Evolutionary conservation across 495 filamentous ascomycete genomes (phyloP).

Genomic region (Aspergillus egyptiacus): DNA sequence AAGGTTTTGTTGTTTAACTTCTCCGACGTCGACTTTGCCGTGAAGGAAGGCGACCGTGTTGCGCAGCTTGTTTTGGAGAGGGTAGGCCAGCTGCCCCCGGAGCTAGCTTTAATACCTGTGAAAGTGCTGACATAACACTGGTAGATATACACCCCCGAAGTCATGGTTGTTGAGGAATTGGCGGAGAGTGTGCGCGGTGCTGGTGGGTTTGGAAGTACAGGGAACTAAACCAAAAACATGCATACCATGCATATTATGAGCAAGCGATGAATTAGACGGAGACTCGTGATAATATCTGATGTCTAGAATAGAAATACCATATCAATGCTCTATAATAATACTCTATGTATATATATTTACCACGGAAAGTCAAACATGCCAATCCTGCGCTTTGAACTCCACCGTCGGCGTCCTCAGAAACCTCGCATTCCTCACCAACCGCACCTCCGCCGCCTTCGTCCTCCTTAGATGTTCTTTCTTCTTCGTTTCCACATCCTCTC

Average conservation of each 20-base stretch:
- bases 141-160: slow-evolving; percentile 83
- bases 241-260: neutral
- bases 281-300: neutral
- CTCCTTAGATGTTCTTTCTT: slow-evolving; percentile 59
- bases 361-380: slow-evolving; percentile 17
- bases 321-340: neutral
- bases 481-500: slow-evolving; percentile 41
- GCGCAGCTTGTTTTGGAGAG: slow-evolving; percentile 91
- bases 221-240: slow-evolving; percentile 22
- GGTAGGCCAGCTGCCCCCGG: slow-evolving; percentile 33
- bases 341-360: neutral
- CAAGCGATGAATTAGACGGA: neutral
- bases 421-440: slow-evolving; percentile 64
- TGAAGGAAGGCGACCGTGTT: slow-evolving; percentile 81
- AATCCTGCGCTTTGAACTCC: slow-evolving; percentile 33
- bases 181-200: slow-evolving; percentile 87
- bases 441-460: slow-evolving; percentile 75
- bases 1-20: slow-evolving; percentile 95
- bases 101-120: neutral
- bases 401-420: slow-evolving; percentile 56
- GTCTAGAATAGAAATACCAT: neutral
- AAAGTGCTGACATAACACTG: slow-evolving; percentile 1
- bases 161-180: slow-evolving; percentile 77
- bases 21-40: slow-evolving; percentile 69
- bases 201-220: slow-evolving; percentile 93